Base-by-base conservation (phyloP, 2,329 filamentous ascomycete genomes). In the Aspergillus novofumigatus region DNA sequence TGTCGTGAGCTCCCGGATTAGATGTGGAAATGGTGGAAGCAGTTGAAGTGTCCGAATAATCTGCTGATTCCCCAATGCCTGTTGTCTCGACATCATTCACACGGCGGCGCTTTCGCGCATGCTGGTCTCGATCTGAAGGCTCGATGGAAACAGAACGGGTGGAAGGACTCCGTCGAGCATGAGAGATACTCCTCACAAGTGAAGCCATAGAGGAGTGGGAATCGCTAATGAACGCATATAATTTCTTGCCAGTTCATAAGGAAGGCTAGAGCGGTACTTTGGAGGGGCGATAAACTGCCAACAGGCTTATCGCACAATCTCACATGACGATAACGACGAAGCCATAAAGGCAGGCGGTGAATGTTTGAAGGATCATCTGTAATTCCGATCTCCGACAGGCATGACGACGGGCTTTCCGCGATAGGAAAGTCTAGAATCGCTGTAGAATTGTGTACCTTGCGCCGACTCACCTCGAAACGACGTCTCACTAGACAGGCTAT, bases 401-500 rank as follows among this genome's bases (percentile, higher is more conserved):
- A 63, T 59, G 56, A 58, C 54, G 56, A 55, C 44, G 48, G 32
- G 53, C 14, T 56, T 63, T 49, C 58, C 60, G 54, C 49, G 56
- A 65, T 64, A 65, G 60, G 62, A 62, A 62, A 58, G 58, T 55
- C 54, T 47, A 17, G 51, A 51, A 41, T 26, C 21, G 17, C 23
- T 4, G 49, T 38, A 26, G 45, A n/a, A 49, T 11, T 23, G 20
- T 28, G 23, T 29, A 55, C 53, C 49, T 25, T 25, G 29, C 32
- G 52, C 42, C 29, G n/a, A 3, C 49, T 29, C 23, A 7, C 14
- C 5, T 26, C 20, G 49, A 25, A 28, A 41, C 8, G 14, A 41
- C 6, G 1, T 7, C 35, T 21, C 28, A 11, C n/a, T 23, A 20
- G 10, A 35, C 49, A n/a, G 41, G 35, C 50, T 41, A 28, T 50